Conservation (phyloP, 345 rosid species). For the sweet orange (Citrus sinensis) region DVS_A1.0 CM039169.1:6096501-6097000, state of each 20-base stretch:
- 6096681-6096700: conserved; percentile 84
- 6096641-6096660: conserved; percentile 61
- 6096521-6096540: conserved; percentile 76
- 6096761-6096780: conserved; percentile 78
- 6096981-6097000: conserved; percentile 3
- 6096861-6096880: conserved; percentile 84
- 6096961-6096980: conserved; percentile 83
- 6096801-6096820: conserved; percentile 54
- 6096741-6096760: conserved; percentile 72
- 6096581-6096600: conserved; percentile 91
- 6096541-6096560: conserved; percentile 73
- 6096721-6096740: conserved; percentile 58
- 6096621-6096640: conserved; percentile 60
- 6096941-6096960: conserved; percentile 80
- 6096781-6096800: conserved; percentile 78
- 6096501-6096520: conserved; percentile 88
- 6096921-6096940: conserved; percentile 81
- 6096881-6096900: conserved; percentile 70
- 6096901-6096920: conserved; percentile 85
- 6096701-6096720: conserved; percentile 80
- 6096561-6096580: conserved; percentile 91
- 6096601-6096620: conserved; percentile 79
- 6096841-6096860: conserved; percentile 84
- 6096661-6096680: conserved; percentile 71
- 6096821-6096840: conserved; percentile 80